phyloP scores from a whole-genome alignment of 2,329 filamentous ascomycete species.

The Fusarium foetens region DNA sequence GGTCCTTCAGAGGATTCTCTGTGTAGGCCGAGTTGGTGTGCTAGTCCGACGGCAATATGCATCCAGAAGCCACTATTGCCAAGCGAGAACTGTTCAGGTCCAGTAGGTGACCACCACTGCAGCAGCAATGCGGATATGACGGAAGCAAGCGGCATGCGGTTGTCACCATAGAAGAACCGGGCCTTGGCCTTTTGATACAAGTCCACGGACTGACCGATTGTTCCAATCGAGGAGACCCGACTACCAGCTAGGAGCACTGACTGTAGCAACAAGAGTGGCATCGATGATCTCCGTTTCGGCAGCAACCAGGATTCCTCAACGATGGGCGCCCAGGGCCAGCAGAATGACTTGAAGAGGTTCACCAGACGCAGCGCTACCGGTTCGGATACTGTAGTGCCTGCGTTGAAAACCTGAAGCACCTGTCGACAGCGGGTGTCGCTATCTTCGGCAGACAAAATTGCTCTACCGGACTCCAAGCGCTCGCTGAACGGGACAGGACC shows the following conservation, averaged over 20 bases:
- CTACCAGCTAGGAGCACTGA: not conserved
- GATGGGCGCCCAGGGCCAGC: too few species aligned
- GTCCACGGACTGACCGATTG: not conserved
- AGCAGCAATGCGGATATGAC: not conserved
- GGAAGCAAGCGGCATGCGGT: not conserved
- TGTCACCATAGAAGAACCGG: not conserved
- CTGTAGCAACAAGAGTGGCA: not conserved
- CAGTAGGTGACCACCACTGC: slow-evolving; percentile 1
- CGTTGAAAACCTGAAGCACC: too few species aligned
- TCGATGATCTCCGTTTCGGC: too few species aligned
- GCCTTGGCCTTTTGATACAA: not conserved
- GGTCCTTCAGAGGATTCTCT: not conserved
- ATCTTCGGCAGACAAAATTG: too few species aligned
- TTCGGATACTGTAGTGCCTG: too few species aligned
- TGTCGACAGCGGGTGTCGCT: too few species aligned
- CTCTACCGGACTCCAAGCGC: not conserved
- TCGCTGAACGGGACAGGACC: not conserved
- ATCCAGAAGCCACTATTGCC: slow-evolving; percentile 5
- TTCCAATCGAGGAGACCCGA: not conserved
- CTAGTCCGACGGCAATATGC: not conserved
- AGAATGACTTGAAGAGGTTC: too few species aligned
- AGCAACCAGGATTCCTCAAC: too few species aligned
- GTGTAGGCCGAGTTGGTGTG: not conserved
- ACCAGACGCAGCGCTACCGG: too few species aligned
- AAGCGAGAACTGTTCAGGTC: not conserved